These are phyloP conservation scores for Penicillium sp. DNA, from an alignment of 2,329 filamentous ascomycete species.

Conservation along the genomic window DNA sequence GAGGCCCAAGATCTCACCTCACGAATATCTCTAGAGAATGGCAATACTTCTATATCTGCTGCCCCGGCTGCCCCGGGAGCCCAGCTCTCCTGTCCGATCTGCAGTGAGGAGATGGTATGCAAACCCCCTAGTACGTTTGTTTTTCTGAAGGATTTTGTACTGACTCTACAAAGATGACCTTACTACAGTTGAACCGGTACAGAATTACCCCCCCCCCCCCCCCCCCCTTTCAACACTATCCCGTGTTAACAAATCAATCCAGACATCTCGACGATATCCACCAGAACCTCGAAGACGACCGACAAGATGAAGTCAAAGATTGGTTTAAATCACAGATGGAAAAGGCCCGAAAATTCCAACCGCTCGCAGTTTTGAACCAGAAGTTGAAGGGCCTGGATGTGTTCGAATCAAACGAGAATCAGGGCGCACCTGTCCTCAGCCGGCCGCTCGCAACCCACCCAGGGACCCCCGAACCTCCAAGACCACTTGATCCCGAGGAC, in stretches of 20 bases:
- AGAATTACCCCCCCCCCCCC: not conserved
- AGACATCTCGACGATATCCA: conserved; percentile 86
- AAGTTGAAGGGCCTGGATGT: conserved; percentile 90
- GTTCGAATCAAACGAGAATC: conserved; percentile 85
- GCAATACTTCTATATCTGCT: conserved; percentile 51
- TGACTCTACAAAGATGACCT: conserved; percentile 65
- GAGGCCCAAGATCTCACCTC: conserved; percentile 77
- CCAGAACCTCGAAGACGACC: conserved; percentile 82
- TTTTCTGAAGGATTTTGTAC: not conserved
- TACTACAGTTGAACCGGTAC: conserved; percentile 85
- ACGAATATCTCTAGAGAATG: conserved; percentile 72
- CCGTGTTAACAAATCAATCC: conserved; percentile 24
- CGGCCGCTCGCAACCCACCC: conserved; percentile 30
- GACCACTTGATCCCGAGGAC: conserved; percentile 76
- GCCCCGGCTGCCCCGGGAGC: conserved; percentile 60
- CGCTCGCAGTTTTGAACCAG: conserved; percentile 86
- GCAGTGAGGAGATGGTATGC: conserved; percentile 91
- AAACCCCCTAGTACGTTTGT: not conserved
- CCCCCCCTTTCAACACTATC: not conserved
- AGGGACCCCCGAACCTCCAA: conserved; percentile 36
- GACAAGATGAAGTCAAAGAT: conserved; percentile 92
- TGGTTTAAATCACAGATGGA: conserved; percentile 96
- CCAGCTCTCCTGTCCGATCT: conserved; percentile 91
- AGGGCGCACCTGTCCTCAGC: conserved; percentile 41
- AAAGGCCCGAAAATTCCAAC: conserved; percentile 91